Evolutionary conservation across 257 asterid species (phyloP).

Genomic region (Anisodus tanguticus): DNA sequence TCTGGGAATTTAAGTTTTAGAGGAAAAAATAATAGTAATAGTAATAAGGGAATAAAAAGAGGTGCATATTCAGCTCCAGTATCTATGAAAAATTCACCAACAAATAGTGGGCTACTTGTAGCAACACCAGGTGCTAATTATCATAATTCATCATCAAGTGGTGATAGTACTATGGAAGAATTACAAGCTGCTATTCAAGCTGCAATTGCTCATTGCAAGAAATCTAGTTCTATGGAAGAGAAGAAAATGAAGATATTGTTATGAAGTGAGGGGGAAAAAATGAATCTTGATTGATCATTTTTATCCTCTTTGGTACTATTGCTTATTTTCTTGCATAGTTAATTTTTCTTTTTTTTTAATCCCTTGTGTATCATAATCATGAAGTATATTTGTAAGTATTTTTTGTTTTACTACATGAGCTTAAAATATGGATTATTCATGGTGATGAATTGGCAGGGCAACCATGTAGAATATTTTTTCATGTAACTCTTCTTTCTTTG

Average conservation of each 20-base stretch:
- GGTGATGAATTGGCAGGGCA: neutral
- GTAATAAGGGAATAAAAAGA: constrained; percentile 44
- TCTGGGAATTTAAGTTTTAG: constrained; percentile 68
- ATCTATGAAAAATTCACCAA: constrained; percentile 73
- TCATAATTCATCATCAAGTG: constrained; percentile 39
- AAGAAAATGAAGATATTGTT: constrained; percentile 7
- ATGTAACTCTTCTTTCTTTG: neutral
- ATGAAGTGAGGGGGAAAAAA: neutral
- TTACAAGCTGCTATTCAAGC: constrained; percentile 92
- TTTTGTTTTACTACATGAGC: neutral
- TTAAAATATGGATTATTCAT: constrained; percentile 11
- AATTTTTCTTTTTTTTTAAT: neutral
- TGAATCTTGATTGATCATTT: neutral
- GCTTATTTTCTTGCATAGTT: neutral
- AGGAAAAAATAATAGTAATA: constrained; percentile 41
- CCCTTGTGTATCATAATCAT: constrained; percentile 18
- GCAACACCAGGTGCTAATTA: constrained; percentile 45
- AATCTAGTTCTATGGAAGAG: constrained; percentile 58
- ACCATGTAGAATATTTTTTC: neutral
- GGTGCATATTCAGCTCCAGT: constrained; percentile 80
- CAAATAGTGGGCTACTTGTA: constrained; percentile 79
- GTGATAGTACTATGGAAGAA: constrained; percentile 85
- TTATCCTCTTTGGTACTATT: neutral
- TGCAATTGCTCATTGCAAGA: constrained; percentile 93
- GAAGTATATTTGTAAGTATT: constrained; percentile 10